Evolutionary conservation across 345 rosid species (phyloP), one percentile per base, ranked within the genome.

Genomic region (Trapa incisa): DNA sequence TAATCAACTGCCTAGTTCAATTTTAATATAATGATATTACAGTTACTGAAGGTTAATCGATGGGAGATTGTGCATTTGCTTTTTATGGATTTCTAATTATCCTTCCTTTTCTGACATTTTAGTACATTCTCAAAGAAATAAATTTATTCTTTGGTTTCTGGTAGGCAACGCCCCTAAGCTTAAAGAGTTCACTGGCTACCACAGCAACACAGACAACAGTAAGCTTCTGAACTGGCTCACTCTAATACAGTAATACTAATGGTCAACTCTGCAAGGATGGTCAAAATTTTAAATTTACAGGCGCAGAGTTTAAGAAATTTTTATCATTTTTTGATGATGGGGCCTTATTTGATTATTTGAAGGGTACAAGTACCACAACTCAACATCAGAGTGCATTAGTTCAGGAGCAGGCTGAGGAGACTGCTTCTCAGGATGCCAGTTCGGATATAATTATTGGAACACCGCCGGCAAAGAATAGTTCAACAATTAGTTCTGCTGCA

Each of bases 111-210:
- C 6, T 15, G 60, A 4, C 35, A 5, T 10, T 54, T n/a, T 1
- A 54, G 2, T 22, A 54, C 22, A 0, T 54, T 54, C 60, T 54
- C 35, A 65, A 65, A 37, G 61, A 47, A 70, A 42, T 61, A 72
- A 45, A 68, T 65, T 22, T 43, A 57, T 57, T 62, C 66, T 64
- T 37, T 41, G 61, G 60, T 68, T 37, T 70, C 72, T 74, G 56
- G 71, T 84, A 91, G 99, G 97, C 87, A 71, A 83, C 88, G 38
- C 95, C 91, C 67, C 86, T 81, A 73, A 83, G 86, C 84, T 78
- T 84, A 85, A 94, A 94, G 85, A 76, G 75, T 70, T 75, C 81
- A 80, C 84, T 85, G 66, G 74, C 67, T 37, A 37, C 84, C 42
- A 37, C 91, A 66, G 78, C 89, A 74, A 70, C 96, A 67, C 97